phyloP scores from a whole-genome alignment of 495 filamentous ascomycete species.

The Penicillium soppii region DNA sequence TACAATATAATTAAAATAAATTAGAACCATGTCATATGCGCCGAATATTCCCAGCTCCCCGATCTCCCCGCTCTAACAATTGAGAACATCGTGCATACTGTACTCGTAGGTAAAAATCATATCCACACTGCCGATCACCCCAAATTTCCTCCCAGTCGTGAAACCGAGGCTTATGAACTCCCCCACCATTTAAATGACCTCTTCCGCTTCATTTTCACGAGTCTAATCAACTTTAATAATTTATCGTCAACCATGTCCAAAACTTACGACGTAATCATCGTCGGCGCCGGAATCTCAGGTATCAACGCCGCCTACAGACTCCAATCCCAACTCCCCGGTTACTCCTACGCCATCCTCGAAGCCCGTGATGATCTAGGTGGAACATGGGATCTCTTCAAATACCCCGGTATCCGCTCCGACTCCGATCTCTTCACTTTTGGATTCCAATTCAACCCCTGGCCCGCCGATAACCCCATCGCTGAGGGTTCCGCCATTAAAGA shows the following conservation, averaged over 20 bases:
- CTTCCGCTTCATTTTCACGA: conserved; percentile 20
- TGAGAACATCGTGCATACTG: no score
- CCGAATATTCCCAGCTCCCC: background rate
- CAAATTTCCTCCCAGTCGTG: background rate
- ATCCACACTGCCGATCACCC: conserved; percentile 3
- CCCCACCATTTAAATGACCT: background rate
- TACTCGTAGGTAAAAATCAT: no score
- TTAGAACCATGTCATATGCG: no score
- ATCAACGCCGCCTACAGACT: conserved; percentile 74
- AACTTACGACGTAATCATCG: conserved; percentile 61
- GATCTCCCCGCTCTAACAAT: background rate
- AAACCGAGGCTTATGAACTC: conserved; percentile 36
- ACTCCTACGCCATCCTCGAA: conserved; percentile 62
- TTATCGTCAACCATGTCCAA: background rate
- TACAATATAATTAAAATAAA: no score
- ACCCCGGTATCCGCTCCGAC: conserved; percentile 68
- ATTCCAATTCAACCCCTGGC: conserved; percentile 69
- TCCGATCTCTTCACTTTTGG: conserved; percentile 67
- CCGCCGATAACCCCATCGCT: conserved; percentile 56
- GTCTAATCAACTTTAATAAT: conserved; percentile 12
- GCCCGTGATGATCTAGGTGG: conserved; percentile 59
- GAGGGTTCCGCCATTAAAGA: conserved; percentile 56
- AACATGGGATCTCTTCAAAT: conserved; percentile 73
- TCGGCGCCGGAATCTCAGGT: conserved; percentile 74
- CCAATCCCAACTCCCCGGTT: conserved; percentile 54